Percentiles rank a stretch among this genome's conserved stretches.
These are phyloP conservation scores for Styphnolobium japonicum DNA, from an alignment of 306 rosid genomes.

Conservation along the genomic window DNA sequence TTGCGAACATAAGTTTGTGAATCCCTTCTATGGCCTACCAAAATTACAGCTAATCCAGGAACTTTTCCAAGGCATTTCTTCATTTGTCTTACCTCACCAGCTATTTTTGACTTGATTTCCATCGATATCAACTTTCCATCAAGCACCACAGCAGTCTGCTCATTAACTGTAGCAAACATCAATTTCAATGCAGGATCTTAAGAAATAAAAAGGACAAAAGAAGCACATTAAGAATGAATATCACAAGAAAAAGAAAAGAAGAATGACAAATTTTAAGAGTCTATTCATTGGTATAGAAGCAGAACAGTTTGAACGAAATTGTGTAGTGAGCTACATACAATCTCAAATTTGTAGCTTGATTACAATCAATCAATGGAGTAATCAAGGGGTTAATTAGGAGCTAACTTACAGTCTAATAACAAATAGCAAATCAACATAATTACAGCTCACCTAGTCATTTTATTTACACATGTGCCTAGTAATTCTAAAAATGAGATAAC, in stretches of 20 bases:
- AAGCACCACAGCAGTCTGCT: slow-evolving; percentile 47
- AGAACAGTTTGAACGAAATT: not conserved
- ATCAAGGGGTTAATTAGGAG: not conserved
- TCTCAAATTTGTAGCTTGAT: not conserved
- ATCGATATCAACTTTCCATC: slow-evolving; percentile 69
- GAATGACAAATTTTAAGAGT: not conserved
- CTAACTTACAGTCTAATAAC: not conserved
- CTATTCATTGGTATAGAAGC: not conserved
- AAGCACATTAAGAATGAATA: not conserved
- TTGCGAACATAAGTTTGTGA: slow-evolving; percentile 78
- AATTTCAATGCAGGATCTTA: not conserved
- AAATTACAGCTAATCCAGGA: slow-evolving; percentile 90
- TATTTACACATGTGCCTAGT: too few species aligned
- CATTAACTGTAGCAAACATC: slow-evolving; percentile 45
- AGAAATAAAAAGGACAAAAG: slow-evolving; percentile 16
- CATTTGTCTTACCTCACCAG: slow-evolving; percentile 76
- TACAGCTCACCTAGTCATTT: too few species aligned
- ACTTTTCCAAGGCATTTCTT: slow-evolving; percentile 58
- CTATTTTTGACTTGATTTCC: slow-evolving; percentile 63
- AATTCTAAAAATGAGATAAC: too few species aligned
- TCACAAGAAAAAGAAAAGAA: slow-evolving; percentile 6
- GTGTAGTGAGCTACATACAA: not conserved
- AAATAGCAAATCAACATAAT: not conserved
- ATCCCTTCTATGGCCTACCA: slow-evolving; percentile 85
- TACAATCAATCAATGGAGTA: not conserved